Evolutionary conservation across 345 rosid genomes (phyloP).

Genomic region (Litchi chinensis): DNA sequence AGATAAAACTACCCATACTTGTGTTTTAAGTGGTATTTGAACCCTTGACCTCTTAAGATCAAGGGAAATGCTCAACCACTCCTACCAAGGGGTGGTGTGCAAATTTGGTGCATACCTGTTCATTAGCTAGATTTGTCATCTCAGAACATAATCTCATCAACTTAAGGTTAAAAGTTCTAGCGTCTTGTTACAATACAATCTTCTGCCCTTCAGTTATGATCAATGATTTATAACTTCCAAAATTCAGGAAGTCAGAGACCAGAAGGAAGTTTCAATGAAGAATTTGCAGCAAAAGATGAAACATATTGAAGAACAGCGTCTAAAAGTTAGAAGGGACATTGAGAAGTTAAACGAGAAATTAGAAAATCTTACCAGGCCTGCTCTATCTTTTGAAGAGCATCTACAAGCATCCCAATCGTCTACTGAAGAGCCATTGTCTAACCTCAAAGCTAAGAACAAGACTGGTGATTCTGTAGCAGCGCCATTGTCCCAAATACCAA

Average conservation of each 20-base stretch:
- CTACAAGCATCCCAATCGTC: conserved; percentile 29
- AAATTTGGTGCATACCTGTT: conserved; percentile 5
- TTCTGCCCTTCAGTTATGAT: conserved; percentile 9
- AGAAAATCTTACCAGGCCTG: conserved; percentile 45
- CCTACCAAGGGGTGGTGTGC: too few relatives aligned
- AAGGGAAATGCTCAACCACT: too few relatives aligned
- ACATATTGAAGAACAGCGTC: conserved; percentile 56
- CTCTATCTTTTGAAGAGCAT: conserved; percentile 33
- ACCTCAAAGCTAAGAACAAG: conserved; percentile 22
- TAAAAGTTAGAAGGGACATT: conserved; percentile 37
- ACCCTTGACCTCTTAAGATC: too few relatives aligned
- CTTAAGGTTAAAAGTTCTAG: background rate
- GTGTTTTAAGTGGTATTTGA: too few relatives aligned
- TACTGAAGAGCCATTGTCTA: conserved; percentile 31
- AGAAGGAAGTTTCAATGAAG: conserved; percentile 53
- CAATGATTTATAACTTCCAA: conserved; percentile 20
- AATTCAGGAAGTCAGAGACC: conserved; percentile 52
- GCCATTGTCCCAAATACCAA: conserved; percentile 46
- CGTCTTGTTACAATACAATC: background rate
- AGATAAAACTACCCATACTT: too few relatives aligned
- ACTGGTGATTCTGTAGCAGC: conserved; percentile 33
- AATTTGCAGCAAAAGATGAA: conserved; percentile 50
- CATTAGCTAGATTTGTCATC: conserved; percentile 7
- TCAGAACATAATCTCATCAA: conserved; percentile 5
- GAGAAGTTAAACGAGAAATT: conserved; percentile 41